Base-by-base conservation (phyloP, 1,284 basidiomycete genomes). In the Papiliotrema nemorosa region DNA sequence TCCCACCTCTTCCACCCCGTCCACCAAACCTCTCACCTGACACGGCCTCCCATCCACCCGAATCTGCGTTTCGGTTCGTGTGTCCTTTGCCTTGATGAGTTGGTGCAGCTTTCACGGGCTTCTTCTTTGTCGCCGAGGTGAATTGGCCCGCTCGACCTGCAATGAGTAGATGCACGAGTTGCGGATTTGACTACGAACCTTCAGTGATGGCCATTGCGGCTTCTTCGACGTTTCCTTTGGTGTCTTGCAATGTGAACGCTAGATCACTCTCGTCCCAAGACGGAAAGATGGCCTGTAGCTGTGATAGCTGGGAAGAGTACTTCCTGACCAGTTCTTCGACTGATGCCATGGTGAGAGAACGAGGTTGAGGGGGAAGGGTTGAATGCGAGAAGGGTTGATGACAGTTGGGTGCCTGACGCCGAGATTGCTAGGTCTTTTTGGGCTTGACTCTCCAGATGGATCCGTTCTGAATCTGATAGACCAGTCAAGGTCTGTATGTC, bases 71-170 rank as follows among this genome's bases (percentile, higher is more conserved):
- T 49, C 67, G 52, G 61, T 64, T 68, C 25, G 63, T 57, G 49
- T 63, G 58, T 16, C 56, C 57, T 52, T 66, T 67, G 38, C 53
- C 25, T 24, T 41, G 27, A 13, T 54, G 48, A 43, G 62, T 55
- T 48, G 49, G 54, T 26, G 54, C 27, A n/a, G 63, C 46, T 59
- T 73, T 71, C 55, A 55, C 44, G 3, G 58, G 48, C 55, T 71
- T 65, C 67, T 74, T 73, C 51, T 64, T 59, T 47, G 65, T 68
- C 37, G 73, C 71, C 57, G 68, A 63, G 36, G 72, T 73, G 62
- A 76, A 76, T 60, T 74, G 73, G 36, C 67, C 61, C 27, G 73
- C 74, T 50, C 73, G 72, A 52, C 75, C 74, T 76, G 56, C 12
- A 4, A 22, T 26, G 31, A 6, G 22, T 24, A 22, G 29, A 46